phyloP scores from a whole-genome alignment of 2,329 filamentous ascomycete species.

The Pseudopithomyces maydicus region DNA sequence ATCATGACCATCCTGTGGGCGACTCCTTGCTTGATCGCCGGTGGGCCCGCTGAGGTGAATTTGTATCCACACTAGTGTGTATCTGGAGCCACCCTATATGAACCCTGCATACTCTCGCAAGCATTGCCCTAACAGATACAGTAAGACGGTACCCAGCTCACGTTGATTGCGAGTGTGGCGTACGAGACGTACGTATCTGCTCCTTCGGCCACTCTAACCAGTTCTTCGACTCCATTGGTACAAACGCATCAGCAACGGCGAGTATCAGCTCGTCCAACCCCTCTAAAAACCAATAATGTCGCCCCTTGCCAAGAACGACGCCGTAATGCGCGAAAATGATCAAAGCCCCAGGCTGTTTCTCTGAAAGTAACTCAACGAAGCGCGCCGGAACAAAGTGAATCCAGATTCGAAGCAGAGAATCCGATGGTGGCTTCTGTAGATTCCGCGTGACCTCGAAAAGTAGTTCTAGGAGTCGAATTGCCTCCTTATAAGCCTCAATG shows the following conservation, averaged over 20 bases:
- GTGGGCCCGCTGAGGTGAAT: no score
- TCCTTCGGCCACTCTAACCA: slow-evolving; percentile 27
- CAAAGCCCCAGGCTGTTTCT: slow-evolving; percentile 28
- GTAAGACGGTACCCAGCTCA: neutral
- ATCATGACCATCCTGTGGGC: no score
- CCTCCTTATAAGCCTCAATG: slow-evolving; percentile 16
- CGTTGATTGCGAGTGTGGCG: slow-evolving; percentile 1
- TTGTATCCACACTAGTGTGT: neutral
- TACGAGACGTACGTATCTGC: slow-evolving; percentile 11
- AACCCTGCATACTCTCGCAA: neutral
- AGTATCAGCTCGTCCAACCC: slow-evolving; percentile 18
- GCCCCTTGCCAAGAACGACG: slow-evolving; percentile 22
- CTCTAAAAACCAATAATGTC: slow-evolving; percentile 20
- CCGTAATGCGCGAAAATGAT: slow-evolving; percentile 38
- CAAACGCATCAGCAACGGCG: slow-evolving; percentile 13
- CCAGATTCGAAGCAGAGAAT: slow-evolving; percentile 18
- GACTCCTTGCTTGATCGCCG: neutral
- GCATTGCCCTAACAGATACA: neutral
- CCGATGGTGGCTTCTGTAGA: slow-evolving; percentile 10
- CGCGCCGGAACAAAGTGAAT: slow-evolving; percentile 11
- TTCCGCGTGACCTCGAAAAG: slow-evolving; percentile 6
- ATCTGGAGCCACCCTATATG: neutral
- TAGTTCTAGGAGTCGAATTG: slow-evolving; percentile 15
- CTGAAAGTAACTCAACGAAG: slow-evolving; percentile 22
- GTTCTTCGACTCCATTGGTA: slow-evolving; percentile 19